A percentile compares a stretch with the other conserved stretches of the same genome.
These are phyloP conservation scores for Debaryomycetaceae sp. DNA, from an alignment of 1,139 yeast genomes.

Conservation along the genomic window DNA sequence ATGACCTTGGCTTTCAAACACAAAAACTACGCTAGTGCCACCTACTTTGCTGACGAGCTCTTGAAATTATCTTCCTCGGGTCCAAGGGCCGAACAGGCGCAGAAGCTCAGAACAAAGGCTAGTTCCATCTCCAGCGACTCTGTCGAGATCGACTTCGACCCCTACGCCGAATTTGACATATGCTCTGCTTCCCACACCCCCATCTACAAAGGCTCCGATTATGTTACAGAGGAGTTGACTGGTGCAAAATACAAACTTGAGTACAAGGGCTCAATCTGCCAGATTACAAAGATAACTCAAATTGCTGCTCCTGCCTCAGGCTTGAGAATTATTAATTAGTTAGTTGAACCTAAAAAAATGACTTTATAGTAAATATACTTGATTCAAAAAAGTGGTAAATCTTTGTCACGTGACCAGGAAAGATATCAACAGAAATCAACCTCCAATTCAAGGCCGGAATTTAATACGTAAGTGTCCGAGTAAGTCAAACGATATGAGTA, in stretches of 20 bases:
- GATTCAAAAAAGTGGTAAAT: background rate
- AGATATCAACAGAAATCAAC: no score
- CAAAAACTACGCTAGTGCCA: slow-evolving; percentile 85
- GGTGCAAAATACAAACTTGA: slow-evolving; percentile 82
- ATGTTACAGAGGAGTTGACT: slow-evolving; percentile 77
- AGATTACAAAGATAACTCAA: slow-evolving; percentile 68
- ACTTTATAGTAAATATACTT: background rate
- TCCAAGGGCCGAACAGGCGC: slow-evolving; percentile 85
- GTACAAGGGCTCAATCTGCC: slow-evolving; percentile 76
- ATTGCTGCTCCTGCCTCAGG: slow-evolving; percentile 98
- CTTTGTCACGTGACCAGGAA: no score
- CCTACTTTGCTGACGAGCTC: slow-evolving; percentile 84
- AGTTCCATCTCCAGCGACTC: slow-evolving; percentile 83
- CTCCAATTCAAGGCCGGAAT: no score
- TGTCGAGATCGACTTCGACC: slow-evolving; percentile 87
- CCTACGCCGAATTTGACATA: slow-evolving; percentile 83
- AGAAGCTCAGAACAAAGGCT: slow-evolving; percentile 73
- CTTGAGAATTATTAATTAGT: slow-evolving; percentile 49
- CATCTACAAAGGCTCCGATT: slow-evolving; percentile 71
- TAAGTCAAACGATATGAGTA: background rate
- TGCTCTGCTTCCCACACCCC: slow-evolving; percentile 90
- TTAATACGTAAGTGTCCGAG: background rate
- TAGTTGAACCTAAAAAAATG: background rate
- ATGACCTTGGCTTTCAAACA: slow-evolving; percentile 87
- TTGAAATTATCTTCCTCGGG: slow-evolving; percentile 67